Conservation (phyloP, 257 asterid species). For the Solanum appendiculatum region DNA sequence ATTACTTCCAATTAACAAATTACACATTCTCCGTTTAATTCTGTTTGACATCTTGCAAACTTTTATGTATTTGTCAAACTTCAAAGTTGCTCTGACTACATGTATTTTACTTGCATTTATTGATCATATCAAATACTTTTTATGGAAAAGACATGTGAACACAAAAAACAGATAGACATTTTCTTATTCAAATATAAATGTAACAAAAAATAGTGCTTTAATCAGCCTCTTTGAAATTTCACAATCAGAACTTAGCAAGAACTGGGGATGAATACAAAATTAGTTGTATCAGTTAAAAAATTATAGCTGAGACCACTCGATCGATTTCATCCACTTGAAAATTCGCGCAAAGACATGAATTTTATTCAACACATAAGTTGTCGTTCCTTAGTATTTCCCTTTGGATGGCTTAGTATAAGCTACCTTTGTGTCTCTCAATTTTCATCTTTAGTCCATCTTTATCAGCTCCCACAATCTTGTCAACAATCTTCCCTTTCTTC, state of each 20-base stretch:
- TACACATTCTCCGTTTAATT: background rate
- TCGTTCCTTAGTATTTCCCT: no score
- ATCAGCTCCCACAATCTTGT: background rate
- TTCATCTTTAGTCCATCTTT: background rate
- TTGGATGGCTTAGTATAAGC: background rate
- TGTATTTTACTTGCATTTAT: background rate
- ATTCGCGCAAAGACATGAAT: background rate
- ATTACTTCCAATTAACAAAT: background rate
- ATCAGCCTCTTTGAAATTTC: background rate
- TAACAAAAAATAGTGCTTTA: background rate
- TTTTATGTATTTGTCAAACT: background rate
- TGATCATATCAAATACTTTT: background rate
- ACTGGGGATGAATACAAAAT: background rate
- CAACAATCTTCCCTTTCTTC: conserved; percentile 14
- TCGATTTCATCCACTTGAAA: background rate
- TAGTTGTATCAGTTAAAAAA: background rate
- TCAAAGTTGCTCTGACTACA: background rate
- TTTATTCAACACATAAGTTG: background rate
- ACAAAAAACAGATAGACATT: background rate
- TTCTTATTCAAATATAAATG: background rate
- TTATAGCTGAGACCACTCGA: background rate
- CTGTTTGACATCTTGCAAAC: background rate
- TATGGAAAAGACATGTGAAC: background rate
- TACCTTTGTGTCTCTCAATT: background rate
- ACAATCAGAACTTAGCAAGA: background rate